Conservation (phyloP, 768 basidiomycete species). For the Suillus americanus region DNA sequence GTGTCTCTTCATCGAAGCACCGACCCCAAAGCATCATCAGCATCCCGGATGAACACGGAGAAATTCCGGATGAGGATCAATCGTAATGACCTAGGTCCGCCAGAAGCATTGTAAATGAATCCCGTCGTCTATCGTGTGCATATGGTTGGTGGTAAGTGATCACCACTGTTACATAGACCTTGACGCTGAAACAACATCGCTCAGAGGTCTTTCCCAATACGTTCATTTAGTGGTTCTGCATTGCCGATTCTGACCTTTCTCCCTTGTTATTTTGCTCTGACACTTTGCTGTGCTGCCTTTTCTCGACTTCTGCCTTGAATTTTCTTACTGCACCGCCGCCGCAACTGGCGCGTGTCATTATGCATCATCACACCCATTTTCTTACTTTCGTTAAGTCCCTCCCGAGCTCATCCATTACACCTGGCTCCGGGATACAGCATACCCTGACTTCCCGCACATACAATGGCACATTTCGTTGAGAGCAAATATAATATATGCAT, state of each 20-base stretch:
- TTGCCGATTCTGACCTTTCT: slow-evolving; percentile 7
- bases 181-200: slow-evolving; percentile 1
- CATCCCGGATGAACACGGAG: slow-evolving; percentile 56
- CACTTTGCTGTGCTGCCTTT: slow-evolving; percentile 11
- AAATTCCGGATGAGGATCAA: slow-evolving; percentile 52
- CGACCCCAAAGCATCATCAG: slow-evolving; percentile 43
- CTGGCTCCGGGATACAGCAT: slow-evolving; percentile 17
- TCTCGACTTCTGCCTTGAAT: slow-evolving; percentile 2
- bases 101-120: slow-evolving; percentile 22
- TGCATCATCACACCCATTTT: slow-evolving; percentile 7
- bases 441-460: slow-evolving; percentile 11
- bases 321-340: not conserved
- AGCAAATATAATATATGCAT: not conserved
- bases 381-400: slow-evolving; percentile 10
- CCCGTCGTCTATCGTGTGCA: slow-evolving; percentile 12
- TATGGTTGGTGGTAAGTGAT: slow-evolving; percentile 24
- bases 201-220: slow-evolving; percentile 27
- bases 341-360: not conserved
- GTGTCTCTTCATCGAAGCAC: slow-evolving; percentile 33
- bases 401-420: slow-evolving; percentile 10
- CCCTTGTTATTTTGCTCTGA: slow-evolving; percentile 18
- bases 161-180: slow-evolving; percentile 20
- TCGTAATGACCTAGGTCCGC: slow-evolving; percentile 24
- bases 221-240: slow-evolving; percentile 21
- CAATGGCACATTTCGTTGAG: not conserved